These are phyloP conservation scores for Fusarium sp. DNA, from an alignment of 2,329 filamentous ascomycete species.

Conservation along the genomic window DNA sequence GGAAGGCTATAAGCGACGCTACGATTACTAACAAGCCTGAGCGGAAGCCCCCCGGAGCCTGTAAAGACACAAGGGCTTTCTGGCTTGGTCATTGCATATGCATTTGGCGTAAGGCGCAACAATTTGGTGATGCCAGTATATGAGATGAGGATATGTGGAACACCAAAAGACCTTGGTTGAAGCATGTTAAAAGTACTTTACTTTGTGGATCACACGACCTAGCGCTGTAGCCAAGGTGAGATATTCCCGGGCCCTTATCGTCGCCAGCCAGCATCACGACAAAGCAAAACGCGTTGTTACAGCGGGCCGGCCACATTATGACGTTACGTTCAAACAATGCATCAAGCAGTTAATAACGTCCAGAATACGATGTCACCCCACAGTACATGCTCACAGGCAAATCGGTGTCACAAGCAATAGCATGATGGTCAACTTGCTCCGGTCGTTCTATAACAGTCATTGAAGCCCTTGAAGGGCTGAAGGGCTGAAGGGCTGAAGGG, in stretches of 20 bases:
- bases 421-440: background rate
- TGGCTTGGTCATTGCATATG: background rate
- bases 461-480: background rate
- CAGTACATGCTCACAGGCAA: background rate
- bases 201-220: background rate
- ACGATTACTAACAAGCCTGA: slow-evolving; percentile 20
- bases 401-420: background rate
- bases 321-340: background rate
- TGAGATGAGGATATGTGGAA: background rate
- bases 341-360: background rate
- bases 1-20: slow-evolving; percentile 13
- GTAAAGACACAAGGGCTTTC: background rate
- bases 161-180: background rate
- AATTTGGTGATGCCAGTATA: background rate
- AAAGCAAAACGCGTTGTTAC: background rate
- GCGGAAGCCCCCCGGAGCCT: background rate
- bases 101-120: background rate
- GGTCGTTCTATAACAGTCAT: background rate
- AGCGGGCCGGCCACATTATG: background rate
- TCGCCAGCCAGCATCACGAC: background rate
- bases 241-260: background rate
- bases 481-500: background rate
- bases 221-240: background rate
- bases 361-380: background rate
- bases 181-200: background rate